Evolutionary conservation across 345 rosid genomes (phyloP).

Genomic region (Moricandia moricandioides): DNA sequence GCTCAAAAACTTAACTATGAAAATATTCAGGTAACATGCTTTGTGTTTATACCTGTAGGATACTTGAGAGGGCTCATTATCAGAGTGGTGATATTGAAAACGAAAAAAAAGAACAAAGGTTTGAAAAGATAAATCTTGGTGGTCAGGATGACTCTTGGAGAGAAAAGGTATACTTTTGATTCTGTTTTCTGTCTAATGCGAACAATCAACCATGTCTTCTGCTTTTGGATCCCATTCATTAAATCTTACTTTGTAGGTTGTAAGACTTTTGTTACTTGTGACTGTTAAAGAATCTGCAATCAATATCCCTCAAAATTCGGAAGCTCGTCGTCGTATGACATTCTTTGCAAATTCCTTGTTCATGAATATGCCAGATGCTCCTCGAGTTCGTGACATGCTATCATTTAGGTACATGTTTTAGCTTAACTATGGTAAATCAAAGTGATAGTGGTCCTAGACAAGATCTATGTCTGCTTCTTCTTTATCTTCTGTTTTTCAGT

Average conservation of each 20-base stretch:
- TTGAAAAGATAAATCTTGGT: constrained; percentile 56
- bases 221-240: constrained; percentile 18
- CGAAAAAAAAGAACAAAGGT: constrained; percentile 59
- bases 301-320: constrained; percentile 87
- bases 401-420: constrained; percentile 67
- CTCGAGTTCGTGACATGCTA: constrained; percentile 83
- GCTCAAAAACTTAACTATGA: neutral
- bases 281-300: constrained; percentile 97
- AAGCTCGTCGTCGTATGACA: constrained; percentile 96
- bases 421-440: constrained; percentile 1
- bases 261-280: constrained; percentile 73
- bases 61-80: constrained; percentile 49
- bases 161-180: constrained; percentile 60
- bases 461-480: neutral
- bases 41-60: constrained; percentile 39
- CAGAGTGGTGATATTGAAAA: constrained; percentile 22
- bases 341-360: constrained; percentile 95
- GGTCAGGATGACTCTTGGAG: constrained; percentile 39
- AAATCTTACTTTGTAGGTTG: constrained; percentile 48
- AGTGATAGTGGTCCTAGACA: constrained; percentile 2
- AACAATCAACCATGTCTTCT: constrained; percentile 9
- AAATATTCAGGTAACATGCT: constrained; percentile 14
- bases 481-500: constrained; percentile 9
- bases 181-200: neutral
- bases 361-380: constrained; percentile 94